A percentile compares a stretch with the other conserved stretches of the same genome.
These are phyloP conservation scores for Melastoma malabathricum DNA, from an alignment of 345 rosid species.

Conservation along the genomic window DNA sequence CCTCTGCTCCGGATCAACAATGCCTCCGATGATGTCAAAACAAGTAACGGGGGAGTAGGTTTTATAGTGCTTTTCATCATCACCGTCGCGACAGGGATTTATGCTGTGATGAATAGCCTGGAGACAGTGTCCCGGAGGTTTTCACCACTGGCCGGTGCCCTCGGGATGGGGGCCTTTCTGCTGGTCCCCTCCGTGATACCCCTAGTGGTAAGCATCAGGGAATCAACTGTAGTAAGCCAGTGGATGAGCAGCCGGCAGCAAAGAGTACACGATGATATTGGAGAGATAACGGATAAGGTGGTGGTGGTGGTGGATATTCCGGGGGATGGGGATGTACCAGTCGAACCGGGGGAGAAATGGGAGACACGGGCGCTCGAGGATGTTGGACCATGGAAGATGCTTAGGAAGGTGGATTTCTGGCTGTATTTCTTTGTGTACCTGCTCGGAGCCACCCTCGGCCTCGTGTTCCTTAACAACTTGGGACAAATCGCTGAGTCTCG, in stretches of 20 bases:
- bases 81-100: conserved; percentile 55
- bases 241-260: conserved; percentile 2
- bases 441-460: conserved; percentile 70
- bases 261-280: not conserved
- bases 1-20: conserved; percentile 23
- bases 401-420: conserved; percentile 60
- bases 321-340: not conserved
- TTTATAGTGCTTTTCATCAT: conserved; percentile 31
- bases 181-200: conserved; percentile 45
- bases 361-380: conserved; percentile 43
- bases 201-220: conserved; percentile 8
- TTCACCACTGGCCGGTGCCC: conserved; percentile 18
- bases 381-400: conserved; percentile 43
- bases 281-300: conserved; percentile 1
- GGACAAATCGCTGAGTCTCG: conserved; percentile 93
- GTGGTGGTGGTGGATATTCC: not conserved
- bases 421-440: conserved; percentile 57
- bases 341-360: not conserved
- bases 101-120: conserved; percentile 47
- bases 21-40: not conserved
- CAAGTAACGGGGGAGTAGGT: conserved; percentile 13
- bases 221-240: conserved; percentile 1
- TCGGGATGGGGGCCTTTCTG: conserved; percentile 36
- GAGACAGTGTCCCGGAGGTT: conserved; percentile 11
- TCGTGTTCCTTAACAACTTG: conserved; percentile 71